A percentile compares a stretch with the other conserved stretches of the same genome.
phyloP scores from a whole-genome alignment of 2,329 filamentous ascomycete species.

The Fusarium begoniae region DNA sequence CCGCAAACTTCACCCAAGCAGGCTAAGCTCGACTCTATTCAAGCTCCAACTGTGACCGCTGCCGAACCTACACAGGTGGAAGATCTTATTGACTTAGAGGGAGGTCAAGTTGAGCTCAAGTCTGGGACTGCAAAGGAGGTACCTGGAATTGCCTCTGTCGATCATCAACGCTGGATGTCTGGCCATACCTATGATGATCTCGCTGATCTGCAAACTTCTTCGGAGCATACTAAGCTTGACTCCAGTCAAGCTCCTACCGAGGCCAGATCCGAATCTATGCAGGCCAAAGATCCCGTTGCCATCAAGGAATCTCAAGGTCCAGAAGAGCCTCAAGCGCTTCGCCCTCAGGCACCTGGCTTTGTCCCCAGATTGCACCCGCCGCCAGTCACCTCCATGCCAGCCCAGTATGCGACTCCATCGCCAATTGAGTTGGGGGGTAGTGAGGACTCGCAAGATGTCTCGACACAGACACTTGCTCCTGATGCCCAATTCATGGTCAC shows the following conservation, averaged over 20 bases:
- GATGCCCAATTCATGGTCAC: not conserved
- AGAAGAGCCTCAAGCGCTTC: constrained; percentile 14
- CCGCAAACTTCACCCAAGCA: not conserved
- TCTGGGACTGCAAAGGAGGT: not conserved
- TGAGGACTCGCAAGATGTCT: not conserved
- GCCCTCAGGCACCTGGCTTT: constrained; percentile 34
- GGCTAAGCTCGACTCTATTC: not conserved
- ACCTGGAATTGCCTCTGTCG: constrained; percentile 60
- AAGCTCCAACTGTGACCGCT: not conserved
- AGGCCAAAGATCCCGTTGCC: not conserved
- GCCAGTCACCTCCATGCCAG: not conserved
- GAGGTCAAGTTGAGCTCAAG: constrained; percentile 20
- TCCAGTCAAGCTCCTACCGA: not conserved
- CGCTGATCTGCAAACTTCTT: not conserved
- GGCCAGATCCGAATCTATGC: not conserved
- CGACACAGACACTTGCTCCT: not conserved
- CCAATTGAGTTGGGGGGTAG: not conserved
- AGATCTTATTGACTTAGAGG: not conserved
- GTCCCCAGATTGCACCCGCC: not conserved
- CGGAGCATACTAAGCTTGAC: not conserved
- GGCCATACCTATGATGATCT: constrained; percentile 30
- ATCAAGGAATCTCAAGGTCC: constrained; percentile 20
- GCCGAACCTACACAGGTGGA: not conserved
- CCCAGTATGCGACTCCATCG: not conserved
- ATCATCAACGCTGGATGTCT: constrained; percentile 51